Evolutionary conservation across 768 basidiomycete genomes (phyloP), one percentile per base, ranked within the genome.

Genomic region (Tephrocybe sp.): DNA sequence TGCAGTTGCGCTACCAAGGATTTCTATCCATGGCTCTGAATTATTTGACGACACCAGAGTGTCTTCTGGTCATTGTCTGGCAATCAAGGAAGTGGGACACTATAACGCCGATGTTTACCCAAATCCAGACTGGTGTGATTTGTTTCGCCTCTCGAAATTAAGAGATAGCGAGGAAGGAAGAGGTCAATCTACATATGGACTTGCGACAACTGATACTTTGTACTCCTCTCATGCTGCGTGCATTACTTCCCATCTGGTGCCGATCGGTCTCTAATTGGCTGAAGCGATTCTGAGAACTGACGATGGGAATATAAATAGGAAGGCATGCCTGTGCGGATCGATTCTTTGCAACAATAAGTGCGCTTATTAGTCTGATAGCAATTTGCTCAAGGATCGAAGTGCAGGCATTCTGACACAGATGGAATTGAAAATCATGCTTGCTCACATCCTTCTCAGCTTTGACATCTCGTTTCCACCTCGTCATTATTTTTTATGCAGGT

Each of bases 231-330:
- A 21, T 18, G n/a, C n/a, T 21, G 17, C 20, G 5, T 24, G 38
- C 30, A 74, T 70, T 71, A 67, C 53, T 62, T 73, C 38, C 68
- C 69, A 18, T 74, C 71, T 57, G 68, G 72, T 56, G 68, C 67
- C 51, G 71, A 71, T 71, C 55, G 45, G 55, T 39, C 10, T 21
- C 2, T 36, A 21, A 11, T 12, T 46, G 10, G 30, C 14, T 20
- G 28, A 20, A 39, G 23, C 32, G 20, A 18, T 20, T 34, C 11
- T 15, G 11, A 36, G 15, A 8, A 11, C 11, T 30, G 21, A 26
- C 8, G 4, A 21, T 38, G n/a, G n/a, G n/a, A n/a, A n/a, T 28
- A 25, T 24, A 14, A 11, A 11, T 39, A 72, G 67, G 68, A n/a
- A 64, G 65, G 24, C 68, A 70, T 57, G 66, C 70, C 46, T 73